These are phyloP conservation scores for Penicillium sp. DNA, from an alignment of 2,329 filamentous ascomycete species.

Conservation along the genomic window DNA sequence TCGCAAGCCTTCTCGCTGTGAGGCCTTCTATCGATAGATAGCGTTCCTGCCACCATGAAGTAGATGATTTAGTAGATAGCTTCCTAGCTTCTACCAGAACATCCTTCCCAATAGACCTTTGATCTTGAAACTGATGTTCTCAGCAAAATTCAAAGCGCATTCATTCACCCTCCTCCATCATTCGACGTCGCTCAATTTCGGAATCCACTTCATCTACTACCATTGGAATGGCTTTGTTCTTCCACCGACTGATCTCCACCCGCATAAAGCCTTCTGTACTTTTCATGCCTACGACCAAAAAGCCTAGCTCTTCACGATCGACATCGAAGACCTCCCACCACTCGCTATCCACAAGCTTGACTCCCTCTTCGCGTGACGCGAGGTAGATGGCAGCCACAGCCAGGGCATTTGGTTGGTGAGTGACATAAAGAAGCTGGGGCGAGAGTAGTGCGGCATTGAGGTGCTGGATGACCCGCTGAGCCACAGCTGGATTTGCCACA, in stretches of 20 bases:
- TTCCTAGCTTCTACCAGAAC: neutral
- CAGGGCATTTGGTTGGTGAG: constrained; percentile 81
- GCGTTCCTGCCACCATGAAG: neutral
- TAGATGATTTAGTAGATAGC: neutral
- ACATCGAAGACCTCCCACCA: constrained; percentile 99
- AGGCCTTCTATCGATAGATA: neutral
- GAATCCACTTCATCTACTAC: constrained; percentile 57
- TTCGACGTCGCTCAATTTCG: constrained; percentile 57
- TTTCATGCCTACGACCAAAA: constrained; percentile 79
- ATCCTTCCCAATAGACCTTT: neutral
- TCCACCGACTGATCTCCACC: constrained; percentile 58
- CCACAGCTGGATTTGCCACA: constrained; percentile 59
- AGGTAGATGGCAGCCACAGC: constrained; percentile 88
- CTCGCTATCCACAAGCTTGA: constrained; percentile 75
- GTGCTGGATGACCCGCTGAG: constrained; percentile 67
- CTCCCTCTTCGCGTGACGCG: constrained; percentile 72
- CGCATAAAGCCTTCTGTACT: constrained; percentile 71
- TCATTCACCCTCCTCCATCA: constrained; percentile 42
- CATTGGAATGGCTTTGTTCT: constrained; percentile 55
- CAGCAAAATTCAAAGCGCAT: neutral
- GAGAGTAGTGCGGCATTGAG: constrained; percentile 84
- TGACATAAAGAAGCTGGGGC: constrained; percentile 85
- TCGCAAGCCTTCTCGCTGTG: neutral
- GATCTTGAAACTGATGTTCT: neutral
- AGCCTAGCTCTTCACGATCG: constrained; percentile 89